Evolutionary conservation across 2,329 filamentous ascomycete genomes (phyloP).

Genomic region (Pseudogymnoascus pannorum): DNA sequence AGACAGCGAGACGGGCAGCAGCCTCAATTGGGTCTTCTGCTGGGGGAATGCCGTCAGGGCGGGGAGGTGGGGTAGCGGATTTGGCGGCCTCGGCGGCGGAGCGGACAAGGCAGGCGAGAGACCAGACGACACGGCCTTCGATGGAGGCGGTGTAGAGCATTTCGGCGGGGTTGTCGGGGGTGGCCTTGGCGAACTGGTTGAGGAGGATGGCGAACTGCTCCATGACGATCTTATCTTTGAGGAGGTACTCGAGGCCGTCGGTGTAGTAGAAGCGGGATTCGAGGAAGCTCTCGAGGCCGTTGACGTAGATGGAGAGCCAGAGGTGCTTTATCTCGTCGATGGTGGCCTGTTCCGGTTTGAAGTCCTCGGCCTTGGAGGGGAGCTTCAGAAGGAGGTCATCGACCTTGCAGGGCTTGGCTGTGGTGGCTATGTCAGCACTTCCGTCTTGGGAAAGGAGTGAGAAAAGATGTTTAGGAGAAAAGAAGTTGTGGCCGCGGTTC

Average conservation of each 20-base stretch:
- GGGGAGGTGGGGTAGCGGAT: conserved; percentile 12
- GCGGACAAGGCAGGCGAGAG: conserved; percentile 41
- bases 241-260: conserved; percentile 34
- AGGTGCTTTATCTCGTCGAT: conserved; percentile 63
- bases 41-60: conserved; percentile 34
- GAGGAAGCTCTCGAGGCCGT: conserved; percentile 65
- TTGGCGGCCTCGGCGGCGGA: conserved; percentile 23
- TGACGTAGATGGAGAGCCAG: conserved; percentile 70
- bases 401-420: conserved; percentile 62
- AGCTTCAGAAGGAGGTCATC: conserved; percentile 55
- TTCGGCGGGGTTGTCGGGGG: conserved; percentile 42
- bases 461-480: background rate
- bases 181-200: conserved; percentile 42
- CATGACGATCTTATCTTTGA: conserved; percentile 50
- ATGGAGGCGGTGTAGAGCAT: conserved; percentile 47
- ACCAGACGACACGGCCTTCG: conserved; percentile 54
- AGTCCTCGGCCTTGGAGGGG: conserved; percentile 18
- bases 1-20: conserved; percentile 62
- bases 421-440: background rate
- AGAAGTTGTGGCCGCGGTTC: no score
- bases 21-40: conserved; percentile 57
- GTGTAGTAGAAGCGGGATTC: conserved; percentile 77
- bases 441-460: background rate
- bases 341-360: conserved; percentile 1
- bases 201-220: conserved; percentile 62